phyloP scores from a whole-genome alignment of 257 asterid genomes.

The Solanum virginianum region DNA sequence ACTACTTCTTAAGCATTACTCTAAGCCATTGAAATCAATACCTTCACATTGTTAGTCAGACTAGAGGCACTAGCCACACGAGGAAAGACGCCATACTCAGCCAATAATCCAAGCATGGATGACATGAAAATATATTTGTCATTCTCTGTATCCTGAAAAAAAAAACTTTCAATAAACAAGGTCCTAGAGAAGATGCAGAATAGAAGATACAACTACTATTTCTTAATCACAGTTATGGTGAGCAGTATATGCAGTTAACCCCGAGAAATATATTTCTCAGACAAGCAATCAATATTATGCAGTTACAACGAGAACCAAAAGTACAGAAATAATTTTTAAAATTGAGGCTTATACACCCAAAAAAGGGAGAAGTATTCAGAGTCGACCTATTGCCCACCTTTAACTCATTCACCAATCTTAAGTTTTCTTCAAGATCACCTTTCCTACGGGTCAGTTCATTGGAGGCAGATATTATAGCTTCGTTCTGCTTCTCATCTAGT shows the following conservation, averaged over 20 bases:
- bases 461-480: conserved; percentile 75
- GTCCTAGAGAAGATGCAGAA: conserved; percentile 1
- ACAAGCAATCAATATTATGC: not conserved
- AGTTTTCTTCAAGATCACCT: conserved; percentile 86
- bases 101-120: conserved; percentile 63
- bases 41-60: conserved; percentile 72
- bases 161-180: not conserved
- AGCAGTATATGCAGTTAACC: not conserved
- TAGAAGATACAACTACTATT: not conserved
- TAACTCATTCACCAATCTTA: conserved; percentile 73
- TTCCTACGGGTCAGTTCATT: conserved; percentile 81
- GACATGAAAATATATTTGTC: conserved; percentile 65
- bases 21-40: conserved; percentile 7
- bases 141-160: conserved; percentile 64
- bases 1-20: not conserved
- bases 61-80: conserved; percentile 77
- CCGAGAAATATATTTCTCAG: not conserved
- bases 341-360: not conserved
- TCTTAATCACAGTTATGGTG: not conserved
- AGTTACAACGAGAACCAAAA: not conserved
- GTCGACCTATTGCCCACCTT: conserved; percentile 40
- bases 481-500: conserved; percentile 87
- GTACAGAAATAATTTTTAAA: not conserved
- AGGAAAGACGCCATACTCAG: conserved; percentile 77
- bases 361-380: not conserved